Evolutionary conservation across 176 grass and related monocot species (phyloP), one percentile per base, ranked within the genome.

Genomic region (Musa troglodytarum): DNA sequence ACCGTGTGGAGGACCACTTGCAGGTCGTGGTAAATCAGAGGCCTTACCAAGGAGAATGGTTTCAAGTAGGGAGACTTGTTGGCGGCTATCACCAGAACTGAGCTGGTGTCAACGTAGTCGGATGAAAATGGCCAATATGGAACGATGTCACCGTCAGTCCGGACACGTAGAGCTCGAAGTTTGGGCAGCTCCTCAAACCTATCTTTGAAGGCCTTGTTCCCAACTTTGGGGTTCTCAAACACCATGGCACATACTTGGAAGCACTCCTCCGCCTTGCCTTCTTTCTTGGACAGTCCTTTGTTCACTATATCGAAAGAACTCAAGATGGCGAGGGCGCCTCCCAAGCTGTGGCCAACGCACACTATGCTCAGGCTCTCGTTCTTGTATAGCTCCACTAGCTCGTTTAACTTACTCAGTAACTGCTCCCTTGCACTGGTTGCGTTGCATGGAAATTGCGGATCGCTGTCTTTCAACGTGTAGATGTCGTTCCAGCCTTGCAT

Each of bases 401-500:
- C 50, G 11, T 49, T 68, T 25, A 84, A 13, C 28, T 66, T 51
- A 3, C 3, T 0, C 8, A 57, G 76, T 8, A 79, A 49, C 54
- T 84, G 82, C 29, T 84, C 76, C 61, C 71, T 67, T 1, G 76
- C 82, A 24, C 82, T 84, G 23, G 52, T 49, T 14, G 50, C 4
- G 57, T 73, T 79, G 14, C 62, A 66, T 11, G 22, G 74, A 13
- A 73, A 69, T 23, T 77, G 19, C 5, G 74, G 29, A 2, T 67
- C 69, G n/a, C 67, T 28, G 26, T 28, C 26, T 28, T 28, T 82
- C 19, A 63, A 61, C 17, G 82, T 71, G 82, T 84, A 84, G 61
- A 84, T 75, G 11, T 69, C 63, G 43, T 73, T 54, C 76, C 76
- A 84, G 21, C 82, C 82, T 11, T 79, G 50, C 82, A 78, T 72